These are phyloP conservation scores for Suillus luteus DNA, from an alignment of 768 basidiomycete species.

Conservation along the genomic window DNA sequence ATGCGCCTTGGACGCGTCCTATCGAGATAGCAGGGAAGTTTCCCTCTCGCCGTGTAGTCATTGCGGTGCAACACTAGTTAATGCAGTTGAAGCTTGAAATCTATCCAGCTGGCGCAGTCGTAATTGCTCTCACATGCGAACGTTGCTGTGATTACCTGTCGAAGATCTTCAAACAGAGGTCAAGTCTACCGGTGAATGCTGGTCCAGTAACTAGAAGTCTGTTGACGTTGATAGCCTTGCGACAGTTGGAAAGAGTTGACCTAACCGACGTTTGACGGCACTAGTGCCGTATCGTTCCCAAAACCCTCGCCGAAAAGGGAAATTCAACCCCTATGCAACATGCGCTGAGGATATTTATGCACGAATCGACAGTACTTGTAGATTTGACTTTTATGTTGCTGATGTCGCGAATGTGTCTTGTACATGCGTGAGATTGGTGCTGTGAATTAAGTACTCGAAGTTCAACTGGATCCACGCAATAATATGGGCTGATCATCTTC, in stretches of 20 bases:
- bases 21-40: conserved; percentile 57
- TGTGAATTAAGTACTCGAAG: too few relatives aligned
- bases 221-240: neutral
- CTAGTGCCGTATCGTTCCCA: neutral
- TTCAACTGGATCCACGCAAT: too few relatives aligned
- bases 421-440: too few relatives aligned
- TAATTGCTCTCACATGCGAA: neutral
- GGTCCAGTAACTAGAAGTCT: neutral
- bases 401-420: too few relatives aligned
- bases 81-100: neutral
- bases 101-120: neutral
- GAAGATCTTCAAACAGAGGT: neutral
- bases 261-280: neutral
- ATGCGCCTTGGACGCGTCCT: conserved; percentile 48
- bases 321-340: neutral
- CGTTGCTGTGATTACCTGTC: neutral
- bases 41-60: conserved; percentile 39
- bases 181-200: neutral
- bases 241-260: neutral
- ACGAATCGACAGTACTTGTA: too few relatives aligned
- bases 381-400: too few relatives aligned
- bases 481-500: too few relatives aligned
- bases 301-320: neutral
- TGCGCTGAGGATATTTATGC: too few relatives aligned
- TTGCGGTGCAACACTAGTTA: conserved; percentile 18